Evolutionary conservation across 2,329 filamentous ascomycete species (phyloP), one percentile per base, ranked within the genome.

Genomic region (Pseudocercospora vitis): DNA sequence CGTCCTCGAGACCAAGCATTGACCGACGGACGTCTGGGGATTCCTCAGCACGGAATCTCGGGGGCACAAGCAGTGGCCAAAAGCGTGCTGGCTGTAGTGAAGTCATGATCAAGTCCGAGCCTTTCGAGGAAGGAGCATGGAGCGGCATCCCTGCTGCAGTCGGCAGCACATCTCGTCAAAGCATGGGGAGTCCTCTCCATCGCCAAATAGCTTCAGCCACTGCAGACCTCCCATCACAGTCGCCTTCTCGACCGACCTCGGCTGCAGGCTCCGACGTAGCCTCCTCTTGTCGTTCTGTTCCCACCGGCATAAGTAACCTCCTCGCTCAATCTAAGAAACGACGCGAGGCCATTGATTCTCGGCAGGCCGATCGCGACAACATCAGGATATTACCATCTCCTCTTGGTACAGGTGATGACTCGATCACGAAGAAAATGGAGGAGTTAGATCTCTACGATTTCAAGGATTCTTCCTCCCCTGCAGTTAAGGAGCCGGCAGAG

Each of bases 361-460:
- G 40, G 29, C 21, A 45, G 11, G 40, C 40, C 11, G 40, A 45
- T 14, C 40, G 40, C 7, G 23, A 45, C 12, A 56, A 46, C n/a
- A n/a, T n/a, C 19, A 16, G 52, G n/a, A 44, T 37, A 32, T 40
- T 44, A 12, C 28, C 56, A 12, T 42, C 42, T 21, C 26, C 50
- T 21, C 19, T 21, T 42, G 29, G 24, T 21, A 19, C 32, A n/a
- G n/a, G n/a, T n/a, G 31, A 35, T 12, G 40, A 46, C 12, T 44
- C 48, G 7, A 52, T 63, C 2, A 60, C 62, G 18, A 61, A 57
- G 33, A 64, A 63, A 45, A 31, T 65, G 26, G 60, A 66, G 16
- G 68, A 69, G 11, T 39, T 68, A 14, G 66, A 68, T 12, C 39
- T 71, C 3, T 69, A 70, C 50, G 67, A 70, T 14, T 68, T 70